Evolutionary conservation across 2,329 filamentous ascomycete species (phyloP).

Genomic region (Diaporthe sp.): DNA sequence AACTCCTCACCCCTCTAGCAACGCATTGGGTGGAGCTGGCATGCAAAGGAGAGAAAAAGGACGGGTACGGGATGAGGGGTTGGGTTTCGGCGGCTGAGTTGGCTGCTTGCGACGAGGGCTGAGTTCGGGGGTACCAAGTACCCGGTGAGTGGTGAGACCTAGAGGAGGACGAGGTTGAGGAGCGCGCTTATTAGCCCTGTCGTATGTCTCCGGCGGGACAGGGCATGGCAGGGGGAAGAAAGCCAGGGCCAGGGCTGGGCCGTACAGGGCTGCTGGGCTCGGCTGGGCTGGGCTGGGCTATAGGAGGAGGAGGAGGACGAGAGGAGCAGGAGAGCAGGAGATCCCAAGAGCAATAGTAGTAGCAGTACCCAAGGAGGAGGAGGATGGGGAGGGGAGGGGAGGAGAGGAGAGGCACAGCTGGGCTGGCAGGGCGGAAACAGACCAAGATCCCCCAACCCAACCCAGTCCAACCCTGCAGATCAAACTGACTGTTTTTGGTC

Average conservation of each 20-base stretch:
- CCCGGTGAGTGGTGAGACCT: background rate
- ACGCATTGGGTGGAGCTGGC: background rate
- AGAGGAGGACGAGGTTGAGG: conserved; percentile 3
- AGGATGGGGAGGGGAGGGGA: background rate
- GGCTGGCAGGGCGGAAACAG: conserved; percentile 26
- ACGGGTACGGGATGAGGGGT: background rate
- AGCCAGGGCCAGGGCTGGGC: background rate
- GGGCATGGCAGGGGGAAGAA: background rate
- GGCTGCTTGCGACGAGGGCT: background rate
- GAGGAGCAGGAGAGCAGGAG: background rate
- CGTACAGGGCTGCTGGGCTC: background rate
- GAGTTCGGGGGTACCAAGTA: background rate
- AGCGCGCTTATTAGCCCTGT: conserved; percentile 21
- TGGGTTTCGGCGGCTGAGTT: conserved; percentile 5
- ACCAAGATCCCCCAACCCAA: conserved; percentile 22
- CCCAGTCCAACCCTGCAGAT: conserved; percentile 30
- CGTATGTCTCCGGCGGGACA: background rate
- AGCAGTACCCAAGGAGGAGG: background rate
- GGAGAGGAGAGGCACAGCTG: background rate
- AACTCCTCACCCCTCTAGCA: background rate
- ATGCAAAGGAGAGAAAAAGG: background rate
- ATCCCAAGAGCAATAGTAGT: too few species aligned
- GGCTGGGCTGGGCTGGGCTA: background rate
- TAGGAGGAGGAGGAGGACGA: background rate
- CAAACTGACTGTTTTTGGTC: conserved; percentile 30